phyloP scores from a whole-genome alignment of 768 basidiomycete genomes.

The Lentinula detonsa region DNA sequence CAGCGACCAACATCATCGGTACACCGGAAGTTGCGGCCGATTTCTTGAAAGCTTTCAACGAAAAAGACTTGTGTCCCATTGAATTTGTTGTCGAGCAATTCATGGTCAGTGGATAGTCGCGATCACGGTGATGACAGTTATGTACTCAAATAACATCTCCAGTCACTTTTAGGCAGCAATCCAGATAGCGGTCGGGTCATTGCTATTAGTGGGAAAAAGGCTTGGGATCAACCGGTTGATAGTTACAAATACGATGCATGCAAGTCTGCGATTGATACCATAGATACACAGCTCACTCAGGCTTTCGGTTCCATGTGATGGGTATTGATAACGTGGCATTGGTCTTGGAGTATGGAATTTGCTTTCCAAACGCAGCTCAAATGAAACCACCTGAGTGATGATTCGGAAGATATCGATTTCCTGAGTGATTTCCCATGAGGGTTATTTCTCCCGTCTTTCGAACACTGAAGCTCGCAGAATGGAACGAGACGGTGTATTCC shows the following conservation, averaged over 20 bases:
- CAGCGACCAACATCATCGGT: background rate
- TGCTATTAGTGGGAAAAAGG: background rate
- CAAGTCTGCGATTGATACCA: background rate
- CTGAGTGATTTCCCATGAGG: too few relatives aligned
- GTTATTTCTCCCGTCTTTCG: too few relatives aligned
- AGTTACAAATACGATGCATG: background rate
- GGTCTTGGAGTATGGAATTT: too few relatives aligned
- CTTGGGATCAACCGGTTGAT: background rate
- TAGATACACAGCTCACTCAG: background rate
- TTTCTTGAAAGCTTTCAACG: background rate
- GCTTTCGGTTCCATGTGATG: background rate
- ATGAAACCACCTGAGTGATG: too few relatives aligned
- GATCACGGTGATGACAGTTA: background rate
- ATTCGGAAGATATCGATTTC: too few relatives aligned
- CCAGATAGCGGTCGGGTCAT: constrained; percentile 2
- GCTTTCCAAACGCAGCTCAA: too few relatives aligned
- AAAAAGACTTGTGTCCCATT: background rate
- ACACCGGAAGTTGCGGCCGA: background rate
- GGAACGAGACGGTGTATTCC: too few relatives aligned
- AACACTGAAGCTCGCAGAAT: too few relatives aligned
- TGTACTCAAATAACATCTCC: background rate
- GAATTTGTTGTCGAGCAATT: background rate
- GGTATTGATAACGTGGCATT: background rate
- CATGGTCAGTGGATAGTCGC: background rate
- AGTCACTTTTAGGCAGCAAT: background rate